Evolutionary conservation across 202 grass and related monocot genomes (phyloP).

Genomic region (Schoenoplectus triqueter): DNA sequence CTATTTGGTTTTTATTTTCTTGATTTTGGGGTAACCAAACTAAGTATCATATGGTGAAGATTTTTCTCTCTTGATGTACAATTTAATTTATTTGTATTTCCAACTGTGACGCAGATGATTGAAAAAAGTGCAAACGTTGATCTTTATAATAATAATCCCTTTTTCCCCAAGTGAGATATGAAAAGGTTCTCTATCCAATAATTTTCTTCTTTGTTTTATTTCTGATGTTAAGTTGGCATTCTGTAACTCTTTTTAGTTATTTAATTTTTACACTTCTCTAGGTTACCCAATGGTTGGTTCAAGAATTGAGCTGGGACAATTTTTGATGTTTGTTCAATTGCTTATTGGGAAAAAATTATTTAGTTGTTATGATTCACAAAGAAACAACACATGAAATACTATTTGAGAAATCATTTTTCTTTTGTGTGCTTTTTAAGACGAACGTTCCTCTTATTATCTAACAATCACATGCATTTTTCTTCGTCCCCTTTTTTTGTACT

Average conservation of each 20-base stretch:
- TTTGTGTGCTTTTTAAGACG: too few relatives aligned
- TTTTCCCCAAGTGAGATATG: constrained; percentile 12
- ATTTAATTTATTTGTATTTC: not conserved
- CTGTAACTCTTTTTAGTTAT: constrained; percentile 17
- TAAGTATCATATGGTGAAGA: not conserved
- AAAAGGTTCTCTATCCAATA: not conserved
- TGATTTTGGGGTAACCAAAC: too few relatives aligned
- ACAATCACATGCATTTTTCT: too few relatives aligned
- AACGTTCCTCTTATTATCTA: too few relatives aligned
- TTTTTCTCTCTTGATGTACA: not conserved
- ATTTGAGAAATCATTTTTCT: not conserved
- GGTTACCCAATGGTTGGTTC: constrained; percentile 19
- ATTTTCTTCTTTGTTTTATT: not conserved
- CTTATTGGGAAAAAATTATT: not conserved
- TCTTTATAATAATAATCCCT: constrained; percentile 7
- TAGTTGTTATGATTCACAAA: not conserved
- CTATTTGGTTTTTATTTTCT: too few relatives aligned
- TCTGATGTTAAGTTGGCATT: not conserved
- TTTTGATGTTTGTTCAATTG: constrained; percentile 11
- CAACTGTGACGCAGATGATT: not conserved
- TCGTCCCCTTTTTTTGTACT: too few relatives aligned
- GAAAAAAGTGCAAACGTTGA: not conserved
- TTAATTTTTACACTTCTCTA: constrained; percentile 7
- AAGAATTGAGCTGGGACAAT: constrained; percentile 27
- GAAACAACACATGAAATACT: not conserved